Conservation (phyloP, 2,329 filamentous ascomycete species). For the Cladophialophora bantiana region DNA sequence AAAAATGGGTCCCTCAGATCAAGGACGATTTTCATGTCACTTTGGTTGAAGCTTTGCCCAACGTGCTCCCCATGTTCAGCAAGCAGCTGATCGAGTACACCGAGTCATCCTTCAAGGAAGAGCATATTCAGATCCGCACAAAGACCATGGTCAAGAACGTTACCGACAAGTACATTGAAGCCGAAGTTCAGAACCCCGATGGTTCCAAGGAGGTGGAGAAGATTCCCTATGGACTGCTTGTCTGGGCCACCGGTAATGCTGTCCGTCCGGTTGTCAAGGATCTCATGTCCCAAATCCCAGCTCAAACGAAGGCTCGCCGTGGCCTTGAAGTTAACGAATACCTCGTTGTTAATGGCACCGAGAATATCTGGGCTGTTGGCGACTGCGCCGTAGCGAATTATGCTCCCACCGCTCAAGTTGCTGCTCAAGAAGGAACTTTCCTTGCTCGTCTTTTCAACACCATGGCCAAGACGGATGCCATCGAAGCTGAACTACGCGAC, state of each 20-base stretch:
- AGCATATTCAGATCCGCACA: conserved; percentile 95
- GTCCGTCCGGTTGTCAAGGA: conserved; percentile 88
- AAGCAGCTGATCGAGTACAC: conserved; percentile 99
- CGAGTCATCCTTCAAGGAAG: conserved; percentile 98
- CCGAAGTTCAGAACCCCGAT: conserved; percentile 79
- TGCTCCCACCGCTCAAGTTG: conserved; percentile 95
- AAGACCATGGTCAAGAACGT: conserved; percentile 99
- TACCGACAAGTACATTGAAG: conserved; percentile 90
- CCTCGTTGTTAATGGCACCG: conserved; percentile 94
- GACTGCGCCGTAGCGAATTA: conserved; percentile 98
- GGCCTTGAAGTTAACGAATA: conserved; percentile 98
- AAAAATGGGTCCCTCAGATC: conserved; percentile 97
- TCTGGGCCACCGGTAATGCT: conserved; percentile 98
- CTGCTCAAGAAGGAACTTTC: conserved; percentile 93
- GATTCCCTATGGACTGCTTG: conserved; percentile 92
- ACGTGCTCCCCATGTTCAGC: conserved; percentile 96
- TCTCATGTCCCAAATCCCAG: conserved; percentile 88
- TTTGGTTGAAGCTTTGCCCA: conserved; percentile 94
- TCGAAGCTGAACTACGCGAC: conserved; percentile 76
- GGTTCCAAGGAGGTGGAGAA: conserved; percentile 81
- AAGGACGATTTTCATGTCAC: conserved; percentile 95
- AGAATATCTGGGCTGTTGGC: conserved; percentile 97
- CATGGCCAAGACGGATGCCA: conserved; percentile 90
- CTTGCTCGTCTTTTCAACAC: conserved; percentile 96
- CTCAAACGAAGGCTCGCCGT: conserved; percentile 92